Base-by-base conservation (phyloP, 2,329 filamentous ascomycete genomes). In the Calonectria hawksworthii region DNA sequence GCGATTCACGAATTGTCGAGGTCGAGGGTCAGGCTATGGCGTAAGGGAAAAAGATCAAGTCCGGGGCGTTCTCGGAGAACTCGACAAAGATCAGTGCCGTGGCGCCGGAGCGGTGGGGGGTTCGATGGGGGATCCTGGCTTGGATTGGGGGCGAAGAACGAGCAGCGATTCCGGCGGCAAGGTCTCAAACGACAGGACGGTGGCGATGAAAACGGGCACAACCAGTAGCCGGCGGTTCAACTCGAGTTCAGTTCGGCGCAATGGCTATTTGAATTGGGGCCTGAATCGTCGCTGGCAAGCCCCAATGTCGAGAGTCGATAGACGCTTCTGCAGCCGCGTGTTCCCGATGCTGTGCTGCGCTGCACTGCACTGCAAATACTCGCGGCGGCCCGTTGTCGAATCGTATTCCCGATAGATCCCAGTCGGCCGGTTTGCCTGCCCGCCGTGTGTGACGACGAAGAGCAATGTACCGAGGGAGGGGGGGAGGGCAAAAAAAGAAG, bases 31-130 rank as follows among this genome's bases (percentile, higher is more conserved):
- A 56, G 63, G 23, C 32, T 28, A 32, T 52, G 50, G 50, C 34
- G 74, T 51, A 59, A 21, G 32, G 26, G 16, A 28, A 63, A 54
- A 56, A 68, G 36, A 47, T 34, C 64, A 41, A 21, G 18, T 54
- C 63, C 59, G 44, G 47, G 34, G 30, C 52, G 71, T 44, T 68
- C 51, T 67, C 66, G 74, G 73, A 32, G 65, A 76, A 75, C 44
- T 75, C 47, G 67, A 73, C 74, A 66, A 68, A 73, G 73, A 68
- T 47, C 44, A 47, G 44, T 76, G 65, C 72, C 73, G 66, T 63
- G 73, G 70, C 71, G 78, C 74, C 64, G 76, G 69, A 74, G 76
- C 65, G 54, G 71, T 75, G 73, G 78, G 66, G 76, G 75, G 69
- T 79, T 26, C 38, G 56, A 41, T 63, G 56, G 72, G 77, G 72